Conservation (phyloP, 768 basidiomycete species). For the Pseudohyphozyma bogoriensis region DNA sequence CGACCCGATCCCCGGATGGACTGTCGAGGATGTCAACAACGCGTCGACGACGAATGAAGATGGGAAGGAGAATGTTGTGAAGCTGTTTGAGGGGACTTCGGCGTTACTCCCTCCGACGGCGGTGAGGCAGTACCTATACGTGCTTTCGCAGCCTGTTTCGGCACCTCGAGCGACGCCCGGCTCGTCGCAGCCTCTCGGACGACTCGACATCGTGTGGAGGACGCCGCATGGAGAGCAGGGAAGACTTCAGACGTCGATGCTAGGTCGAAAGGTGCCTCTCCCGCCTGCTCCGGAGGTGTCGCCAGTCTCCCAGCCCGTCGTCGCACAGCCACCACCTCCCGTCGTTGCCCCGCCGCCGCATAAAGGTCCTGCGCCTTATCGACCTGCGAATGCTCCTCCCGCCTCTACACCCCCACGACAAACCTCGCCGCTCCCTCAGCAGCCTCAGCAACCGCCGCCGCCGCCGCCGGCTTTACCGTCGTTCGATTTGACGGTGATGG, state of each 20-base stretch:
- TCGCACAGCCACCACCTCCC: conserved; percentile 43
- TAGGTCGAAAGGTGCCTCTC: conserved; percentile 66
- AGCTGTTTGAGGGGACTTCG: conserved; percentile 24
- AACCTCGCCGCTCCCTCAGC: conserved; percentile 38
- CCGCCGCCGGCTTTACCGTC: neutral
- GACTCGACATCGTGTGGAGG: conserved; percentile 73
- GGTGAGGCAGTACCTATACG: conserved; percentile 76
- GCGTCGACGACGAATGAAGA: too few relatives aligned
- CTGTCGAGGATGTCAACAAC: conserved; percentile 49
- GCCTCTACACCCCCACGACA: conserved; percentile 34
- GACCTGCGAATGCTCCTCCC: neutral
- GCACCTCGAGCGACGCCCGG: conserved; percentile 38
- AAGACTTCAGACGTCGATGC: conserved; percentile 73
- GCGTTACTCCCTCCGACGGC: conserved; percentile 72
- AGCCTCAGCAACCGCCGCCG: conserved; percentile 12
- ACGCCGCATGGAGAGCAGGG: conserved; percentile 79
- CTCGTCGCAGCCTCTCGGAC: conserved; percentile 51
- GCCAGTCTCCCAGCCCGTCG: conserved; percentile 42
- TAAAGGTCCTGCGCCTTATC: conserved; percentile 20
- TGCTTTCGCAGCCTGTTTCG: conserved; percentile 48
- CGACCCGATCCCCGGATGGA: conserved; percentile 61
- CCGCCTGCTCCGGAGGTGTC: conserved; percentile 43
- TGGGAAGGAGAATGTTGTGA: too few relatives aligned
- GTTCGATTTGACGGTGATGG: neutral
- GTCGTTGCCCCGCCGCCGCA: neutral